These are phyloP conservation scores for Stipa capillata DNA, from an alignment of 176 grass and related monocot species.

Conservation along the genomic window DNA sequence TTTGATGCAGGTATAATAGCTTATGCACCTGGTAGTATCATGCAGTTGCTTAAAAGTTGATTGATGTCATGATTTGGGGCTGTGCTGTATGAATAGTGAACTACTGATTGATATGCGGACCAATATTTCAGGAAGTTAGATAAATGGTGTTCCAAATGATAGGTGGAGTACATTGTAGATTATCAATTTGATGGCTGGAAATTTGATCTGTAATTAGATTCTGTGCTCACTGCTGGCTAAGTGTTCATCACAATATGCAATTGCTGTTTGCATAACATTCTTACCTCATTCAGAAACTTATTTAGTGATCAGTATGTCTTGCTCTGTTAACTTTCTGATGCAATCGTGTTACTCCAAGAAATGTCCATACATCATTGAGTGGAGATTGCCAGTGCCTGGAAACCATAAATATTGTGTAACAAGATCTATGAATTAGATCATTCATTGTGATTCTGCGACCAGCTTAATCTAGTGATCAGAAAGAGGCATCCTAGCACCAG, in stretches of 20 bases:
- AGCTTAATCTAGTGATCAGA: neutral
- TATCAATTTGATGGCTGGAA: neutral
- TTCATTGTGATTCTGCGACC: neutral
- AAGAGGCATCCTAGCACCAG: neutral
- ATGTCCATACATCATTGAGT: neutral
- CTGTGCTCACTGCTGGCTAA: neutral
- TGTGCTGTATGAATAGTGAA: neutral
- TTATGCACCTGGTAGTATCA: neutral
- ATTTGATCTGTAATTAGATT: neutral
- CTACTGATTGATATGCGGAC: neutral
- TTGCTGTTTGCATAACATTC: neutral
- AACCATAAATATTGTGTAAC: neutral
- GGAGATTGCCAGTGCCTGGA: neutral
- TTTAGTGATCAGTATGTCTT: neutral
- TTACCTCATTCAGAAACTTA: neutral
- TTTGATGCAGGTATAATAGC: neutral
- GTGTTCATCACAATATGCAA: neutral
- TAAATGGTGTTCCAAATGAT: neutral
- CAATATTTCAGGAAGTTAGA: neutral
- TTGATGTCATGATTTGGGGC: neutral
- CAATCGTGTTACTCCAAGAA: neutral
- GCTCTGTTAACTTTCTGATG: no score
- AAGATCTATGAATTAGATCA: neutral
- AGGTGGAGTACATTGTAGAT: no score
- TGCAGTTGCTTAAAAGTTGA: neutral